These are phyloP conservation scores for Moesziomyces sp. DNA, from an alignment of 1,284 basidiomycete species.

Conservation along the genomic window DNA sequence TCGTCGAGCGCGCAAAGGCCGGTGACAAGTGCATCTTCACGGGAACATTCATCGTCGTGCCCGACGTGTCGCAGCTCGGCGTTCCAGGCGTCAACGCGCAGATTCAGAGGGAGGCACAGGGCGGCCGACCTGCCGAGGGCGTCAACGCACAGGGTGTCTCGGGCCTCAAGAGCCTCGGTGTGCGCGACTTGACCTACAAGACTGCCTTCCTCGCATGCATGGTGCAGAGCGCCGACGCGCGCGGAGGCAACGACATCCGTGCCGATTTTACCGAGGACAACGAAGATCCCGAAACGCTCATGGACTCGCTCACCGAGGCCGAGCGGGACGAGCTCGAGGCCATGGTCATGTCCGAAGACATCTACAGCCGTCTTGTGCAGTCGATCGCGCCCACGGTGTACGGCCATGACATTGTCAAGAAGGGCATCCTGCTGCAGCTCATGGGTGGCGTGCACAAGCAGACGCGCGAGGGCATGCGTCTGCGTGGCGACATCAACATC, in stretches of 20 bases:
- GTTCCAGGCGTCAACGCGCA: conserved; percentile 94
- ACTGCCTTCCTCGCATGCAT: conserved; percentile 98
- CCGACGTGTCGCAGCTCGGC: conserved; percentile 95
- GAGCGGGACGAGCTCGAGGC: conserved; percentile 93
- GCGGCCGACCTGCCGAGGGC: conserved; percentile 75
- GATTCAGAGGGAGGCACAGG: conserved; percentile 83
- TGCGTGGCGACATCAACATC: conserved; percentile 97
- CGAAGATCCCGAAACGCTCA: conserved; percentile 81
- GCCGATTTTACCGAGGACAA: conserved; percentile 88
- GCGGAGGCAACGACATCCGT: conserved; percentile 43
- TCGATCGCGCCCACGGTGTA: conserved; percentile 98
- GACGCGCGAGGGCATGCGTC: conserved; percentile 93
- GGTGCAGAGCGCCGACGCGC: conserved; percentile 88
- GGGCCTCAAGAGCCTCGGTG: conserved; percentile 92
- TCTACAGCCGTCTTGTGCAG: conserved; percentile 90
- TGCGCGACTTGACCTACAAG: conserved; percentile 95
- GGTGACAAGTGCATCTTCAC: conserved; percentile 99
- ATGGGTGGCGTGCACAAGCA: conserved; percentile 99
- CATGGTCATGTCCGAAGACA: conserved; percentile 93
- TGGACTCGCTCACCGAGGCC: conserved; percentile 87
- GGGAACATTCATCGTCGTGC: conserved; percentile 97
- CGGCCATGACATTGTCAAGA: conserved; percentile 76
- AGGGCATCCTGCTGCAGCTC: conserved; percentile 94
- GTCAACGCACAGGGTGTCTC: conserved; percentile 82
- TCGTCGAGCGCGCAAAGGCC: conserved; percentile 97